Evolutionary conservation across 306 rosid species (phyloP).

Genomic region (Trichosanthes cucumerina): DNA sequence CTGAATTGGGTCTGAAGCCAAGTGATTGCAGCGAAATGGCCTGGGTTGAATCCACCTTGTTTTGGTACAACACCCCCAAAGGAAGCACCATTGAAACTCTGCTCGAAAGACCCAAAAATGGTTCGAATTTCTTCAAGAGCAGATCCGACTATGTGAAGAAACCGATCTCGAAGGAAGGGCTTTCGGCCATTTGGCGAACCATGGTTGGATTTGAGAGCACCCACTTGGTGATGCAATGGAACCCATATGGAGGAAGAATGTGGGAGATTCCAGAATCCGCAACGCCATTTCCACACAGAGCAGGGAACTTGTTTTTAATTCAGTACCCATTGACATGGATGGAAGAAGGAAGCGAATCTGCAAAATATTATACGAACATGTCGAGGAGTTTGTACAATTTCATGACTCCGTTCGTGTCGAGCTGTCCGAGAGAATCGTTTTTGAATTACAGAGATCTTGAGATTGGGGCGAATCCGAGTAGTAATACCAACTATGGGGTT

Average conservation of each 20-base stretch:
- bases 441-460: constrained; percentile 67
- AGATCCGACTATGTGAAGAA: constrained; percentile 49
- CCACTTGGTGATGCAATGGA: constrained; percentile 29
- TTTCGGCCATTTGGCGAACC: constrained; percentile 45
- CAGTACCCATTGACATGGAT: constrained; percentile 41
- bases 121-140: constrained; percentile 42
- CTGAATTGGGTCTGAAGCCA: constrained; percentile 36
- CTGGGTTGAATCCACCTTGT: constrained; percentile 47
- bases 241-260: constrained; percentile 64
- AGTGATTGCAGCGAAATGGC: constrained; percentile 34
- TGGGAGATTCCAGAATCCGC: constrained; percentile 31
- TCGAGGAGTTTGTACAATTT: constrained; percentile 35
- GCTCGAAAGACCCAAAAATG: constrained; percentile 30
- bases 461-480: constrained; percentile 36
- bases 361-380: constrained; percentile 29
- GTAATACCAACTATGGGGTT: neutral
- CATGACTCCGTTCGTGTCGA: constrained; percentile 59
- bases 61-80: constrained; percentile 31
- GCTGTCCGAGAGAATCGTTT: constrained; percentile 51
- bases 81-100: constrained; percentile 27
- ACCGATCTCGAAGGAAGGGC: constrained; percentile 31
- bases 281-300: constrained; percentile 62
- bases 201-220: constrained; percentile 38
- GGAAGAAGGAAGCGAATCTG: constrained; percentile 11
- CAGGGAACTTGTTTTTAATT: constrained; percentile 47